Evolutionary conservation across 805 yeast genomes (phyloP), one percentile per base, ranked within the genome.

Genomic region (Yamadazyma takamatsuzukensis): DNA sequence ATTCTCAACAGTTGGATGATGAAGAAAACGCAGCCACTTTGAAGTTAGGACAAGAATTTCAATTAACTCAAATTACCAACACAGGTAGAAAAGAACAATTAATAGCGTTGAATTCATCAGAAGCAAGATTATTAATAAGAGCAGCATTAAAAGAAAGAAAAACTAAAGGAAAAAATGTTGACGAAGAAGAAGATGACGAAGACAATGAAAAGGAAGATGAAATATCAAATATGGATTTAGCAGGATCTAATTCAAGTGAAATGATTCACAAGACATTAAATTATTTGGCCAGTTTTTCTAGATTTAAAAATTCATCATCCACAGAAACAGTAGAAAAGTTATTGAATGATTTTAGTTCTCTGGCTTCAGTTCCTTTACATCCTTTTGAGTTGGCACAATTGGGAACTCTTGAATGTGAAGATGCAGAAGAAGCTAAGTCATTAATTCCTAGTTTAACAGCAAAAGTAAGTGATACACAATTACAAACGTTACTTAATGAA

Each of bases 311-410:
- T 56, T 83, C 87, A 24, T 89, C 89, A 41, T 87, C 97, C 0
- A 89, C 93, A 21, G 80, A 86, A 37, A 96, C 97, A 1, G 97
- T 88, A 14, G 97, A 90, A 53, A 85, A 83, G 46, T 64, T 93
- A 42, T 69, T 93, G 51, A 77, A 82, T 30, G 95, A 85, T 44
- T 82, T 80, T 49, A 64, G 75, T 25, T 36, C 43, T 15, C 56
- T 51, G 36, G 80, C 78, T 17, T 31, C 57, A 1, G 64, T 65
- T 39, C 68, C 70, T 11, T 61, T 93, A 48, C 98, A 93, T 65
- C 97, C 98, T 1, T 93, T 93, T 57, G 98, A 93, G 62, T 69
- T 86, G 34, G 95, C 97, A 1, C 97, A 93, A 60, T 65, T 83
- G 40, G 90, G 94, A 0, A 85, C 95, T 3, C 70, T 90, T 41